phyloP scores from a whole-genome alignment of 441 rosid species.

The Syzygium syzygioides region DNA sequence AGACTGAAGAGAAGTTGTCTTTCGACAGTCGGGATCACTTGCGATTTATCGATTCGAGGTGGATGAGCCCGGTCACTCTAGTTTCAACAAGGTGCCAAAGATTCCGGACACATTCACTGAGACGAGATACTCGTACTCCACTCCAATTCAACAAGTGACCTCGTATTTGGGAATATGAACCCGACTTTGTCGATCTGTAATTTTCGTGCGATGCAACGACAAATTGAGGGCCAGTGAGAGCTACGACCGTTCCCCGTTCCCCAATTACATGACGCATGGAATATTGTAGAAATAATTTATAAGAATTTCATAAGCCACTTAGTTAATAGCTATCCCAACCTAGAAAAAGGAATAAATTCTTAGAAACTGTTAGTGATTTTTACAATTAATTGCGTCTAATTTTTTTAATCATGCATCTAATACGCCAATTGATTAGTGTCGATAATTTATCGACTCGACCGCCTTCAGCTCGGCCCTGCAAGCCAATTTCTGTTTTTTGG shows the following conservation, averaged over 20 bases:
- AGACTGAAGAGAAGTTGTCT: neutral
- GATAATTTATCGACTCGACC: too few species aligned
- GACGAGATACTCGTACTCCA: fast-evolving
- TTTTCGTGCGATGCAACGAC: neutral
- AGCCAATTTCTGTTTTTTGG: too few species aligned
- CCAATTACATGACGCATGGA: neutral
- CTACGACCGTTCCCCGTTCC: too few species aligned
- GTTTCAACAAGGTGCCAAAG: neutral
- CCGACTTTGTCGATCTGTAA: neutral
- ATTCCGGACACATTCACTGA: neutral
- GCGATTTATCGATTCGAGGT: neutral
- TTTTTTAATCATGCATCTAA: neutral
- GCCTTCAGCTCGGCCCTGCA: too few species aligned
- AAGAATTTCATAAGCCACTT: neutral
- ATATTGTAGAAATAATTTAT: neutral
- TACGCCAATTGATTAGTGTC: neutral
- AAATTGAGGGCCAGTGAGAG: neutral
- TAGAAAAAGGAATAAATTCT: neutral
- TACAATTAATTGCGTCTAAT: neutral
- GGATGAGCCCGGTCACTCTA: neutral
- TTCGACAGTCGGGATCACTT: neutral
- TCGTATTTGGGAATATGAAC: too few species aligned
- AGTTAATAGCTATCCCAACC: neutral
- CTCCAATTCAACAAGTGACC: neutral
- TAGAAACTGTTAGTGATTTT: neutral